Conservation (phyloP, 306 rosid genomes). For the Boehmeria nivea region DNA sequence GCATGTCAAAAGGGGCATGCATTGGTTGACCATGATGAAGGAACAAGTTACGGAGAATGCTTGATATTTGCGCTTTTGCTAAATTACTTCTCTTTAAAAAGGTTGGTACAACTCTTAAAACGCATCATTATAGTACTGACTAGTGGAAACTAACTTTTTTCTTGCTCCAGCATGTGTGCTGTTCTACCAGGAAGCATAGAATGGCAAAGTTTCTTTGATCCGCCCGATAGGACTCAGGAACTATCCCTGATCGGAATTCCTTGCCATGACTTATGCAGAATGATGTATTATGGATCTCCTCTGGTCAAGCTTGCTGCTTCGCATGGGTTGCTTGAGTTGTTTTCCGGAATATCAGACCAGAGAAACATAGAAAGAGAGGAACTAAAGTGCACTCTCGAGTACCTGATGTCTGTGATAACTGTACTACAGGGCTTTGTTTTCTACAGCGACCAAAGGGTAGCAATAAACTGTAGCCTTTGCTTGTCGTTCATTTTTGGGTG, state of each 20-base stretch:
- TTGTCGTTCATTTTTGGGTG: slow-evolving; percentile 57
- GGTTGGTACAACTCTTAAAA: slow-evolving; percentile 31
- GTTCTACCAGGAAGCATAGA: slow-evolving; percentile 58
- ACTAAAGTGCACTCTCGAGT: slow-evolving; percentile 36
- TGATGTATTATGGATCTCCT: slow-evolving; percentile 77
- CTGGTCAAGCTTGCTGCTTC: slow-evolving; percentile 64
- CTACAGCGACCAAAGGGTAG: slow-evolving; percentile 59
- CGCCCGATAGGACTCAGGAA: slow-evolving; percentile 37
- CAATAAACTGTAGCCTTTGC: slow-evolving; percentile 66
- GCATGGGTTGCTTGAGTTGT: slow-evolving; percentile 60
- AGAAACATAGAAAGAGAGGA: slow-evolving; percentile 42
- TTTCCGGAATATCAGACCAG: slow-evolving; percentile 59
- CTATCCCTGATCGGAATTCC: slow-evolving; percentile 49
- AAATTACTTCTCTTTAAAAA: slow-evolving; percentile 57
- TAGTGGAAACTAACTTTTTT: slow-evolving; percentile 20
- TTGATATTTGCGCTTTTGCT: slow-evolving; percentile 58
- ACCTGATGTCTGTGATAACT: slow-evolving; percentile 57
- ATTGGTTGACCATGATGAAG: slow-evolving; percentile 59
- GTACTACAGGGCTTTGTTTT: slow-evolving; percentile 69
- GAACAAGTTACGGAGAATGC: slow-evolving; percentile 49
- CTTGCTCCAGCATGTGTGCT: slow-evolving; percentile 46
- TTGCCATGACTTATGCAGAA: slow-evolving; percentile 79
- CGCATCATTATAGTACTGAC: slow-evolving; percentile 1
- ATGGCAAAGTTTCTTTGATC: slow-evolving; percentile 64
- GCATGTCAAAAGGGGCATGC: slow-evolving; percentile 78